Evolutionary conservation across 495 filamentous ascomycete species (phyloP), one percentile per base, ranked within the genome.

Genomic region (Rhizodiscina lignyota): DNA sequence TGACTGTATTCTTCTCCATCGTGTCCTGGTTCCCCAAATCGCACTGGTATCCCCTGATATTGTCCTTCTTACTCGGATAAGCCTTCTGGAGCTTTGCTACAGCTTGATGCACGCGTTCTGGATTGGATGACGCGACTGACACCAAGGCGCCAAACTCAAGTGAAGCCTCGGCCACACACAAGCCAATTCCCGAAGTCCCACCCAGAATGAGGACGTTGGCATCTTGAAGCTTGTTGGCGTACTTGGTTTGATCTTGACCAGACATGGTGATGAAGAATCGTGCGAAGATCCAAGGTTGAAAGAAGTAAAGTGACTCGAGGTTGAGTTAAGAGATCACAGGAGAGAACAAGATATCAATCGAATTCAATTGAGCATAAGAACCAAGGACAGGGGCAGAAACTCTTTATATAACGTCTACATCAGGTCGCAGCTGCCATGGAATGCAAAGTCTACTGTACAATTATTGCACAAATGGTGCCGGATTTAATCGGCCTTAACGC

Each of bases 111-210:
- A 54, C 39, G 18, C 52, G 48, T 5, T 32, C 17, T 4, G 38
- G 39, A 34, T 50, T 54, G 15, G 51, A 53, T 2, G 55, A 54
- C 21, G 53, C 50, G 38, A 58, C 44, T 30, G 38, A 49, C 30
- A 54, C 45, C 21, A 22, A 29, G 27, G 36, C 39, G 34, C 49
- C 49, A 30, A 35, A 31, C 33, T 56, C 55, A 39, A 58, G 40
- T n/a, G 39, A 40, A n/a, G 53, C 53, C 44, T 54, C 51, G 37
- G 55, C 55, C 33, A 58, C 48, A 41, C 38, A 44, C 36, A 37
- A 56, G 31, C 55, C 55, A 19, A 58, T 50, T 37, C 55, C 55
- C n/a, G 34, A 33, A 20, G 36, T 39, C 18, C 48, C 48, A 21
- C 48, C 48, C 10, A 51, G 37, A 36, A 51, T 32, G 38, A 51